A percentile compares a stretch with the other conserved stretches of the same genome.
Evolutionary conservation across 306 rosid genomes (phyloP).

Genomic region (Nissolia schottii): DNA sequence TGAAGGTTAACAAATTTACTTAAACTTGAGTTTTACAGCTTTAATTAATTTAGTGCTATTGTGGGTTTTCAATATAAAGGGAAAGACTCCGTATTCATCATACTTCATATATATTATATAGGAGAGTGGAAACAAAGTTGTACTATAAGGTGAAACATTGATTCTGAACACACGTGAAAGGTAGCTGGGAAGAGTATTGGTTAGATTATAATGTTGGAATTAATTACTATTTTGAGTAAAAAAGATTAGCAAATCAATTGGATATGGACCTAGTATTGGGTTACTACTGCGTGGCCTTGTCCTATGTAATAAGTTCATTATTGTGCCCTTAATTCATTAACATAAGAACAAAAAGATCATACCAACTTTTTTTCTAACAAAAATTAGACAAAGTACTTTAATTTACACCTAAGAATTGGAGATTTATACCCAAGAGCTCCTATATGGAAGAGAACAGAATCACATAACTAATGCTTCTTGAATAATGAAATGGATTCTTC

Average conservation of each 20-base stretch:
- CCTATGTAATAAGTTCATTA: too few relatives aligned
- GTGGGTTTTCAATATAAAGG: neutral
- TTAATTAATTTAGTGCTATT: too few relatives aligned
- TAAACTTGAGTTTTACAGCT: too few relatives aligned
- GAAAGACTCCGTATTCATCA: neutral
- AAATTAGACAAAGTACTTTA: too few relatives aligned
- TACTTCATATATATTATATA: too few relatives aligned
- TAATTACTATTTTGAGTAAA: neutral
- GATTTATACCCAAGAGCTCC: neutral
- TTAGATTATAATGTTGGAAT: neutral
- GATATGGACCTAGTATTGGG: neutral
- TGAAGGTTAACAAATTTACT: too few relatives aligned
- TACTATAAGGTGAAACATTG: neutral
- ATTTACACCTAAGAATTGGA: neutral
- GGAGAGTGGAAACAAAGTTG: neutral
- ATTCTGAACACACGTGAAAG: neutral
- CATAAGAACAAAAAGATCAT: too few relatives aligned
- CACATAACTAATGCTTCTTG: neutral
- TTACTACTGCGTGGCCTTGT: neutral
- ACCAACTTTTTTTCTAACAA: too few relatives aligned
- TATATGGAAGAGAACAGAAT: neutral
- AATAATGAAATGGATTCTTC: too few relatives aligned
- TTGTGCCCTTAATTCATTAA: too few relatives aligned
- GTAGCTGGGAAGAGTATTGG: neutral
- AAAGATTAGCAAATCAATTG: neutral